These are phyloP conservation scores for Leccinum fibrillosum DNA, from an alignment of 768 basidiomycete species.

Conservation along the genomic window DNA sequence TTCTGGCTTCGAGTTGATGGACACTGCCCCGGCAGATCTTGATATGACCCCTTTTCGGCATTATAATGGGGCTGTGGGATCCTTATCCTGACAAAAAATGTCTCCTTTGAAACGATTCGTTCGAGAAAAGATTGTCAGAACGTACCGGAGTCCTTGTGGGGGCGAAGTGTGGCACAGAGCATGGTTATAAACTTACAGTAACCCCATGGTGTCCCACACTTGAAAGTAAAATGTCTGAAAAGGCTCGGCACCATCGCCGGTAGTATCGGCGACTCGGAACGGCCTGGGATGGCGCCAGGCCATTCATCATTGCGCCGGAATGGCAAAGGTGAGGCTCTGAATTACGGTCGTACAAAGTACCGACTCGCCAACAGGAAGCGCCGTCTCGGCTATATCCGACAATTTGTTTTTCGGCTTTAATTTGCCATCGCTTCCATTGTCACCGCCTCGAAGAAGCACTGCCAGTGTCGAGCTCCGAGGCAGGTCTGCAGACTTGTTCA, in stretches of 20 bases:
- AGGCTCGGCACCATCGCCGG: neutral
- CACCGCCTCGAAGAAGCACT: too few species aligned
- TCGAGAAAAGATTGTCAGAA: neutral
- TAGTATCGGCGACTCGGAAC: neutral
- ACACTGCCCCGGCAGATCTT: neutral
- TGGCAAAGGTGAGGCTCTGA: neutral
- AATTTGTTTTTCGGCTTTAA: neutral
- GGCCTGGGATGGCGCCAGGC: neutral
- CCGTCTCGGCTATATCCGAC: neutral
- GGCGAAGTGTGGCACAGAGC: neutral
- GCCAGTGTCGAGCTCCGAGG: too few species aligned
- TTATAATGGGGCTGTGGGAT: neutral
- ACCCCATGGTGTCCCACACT: neutral
- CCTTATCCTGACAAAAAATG: neutral
- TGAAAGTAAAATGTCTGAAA: neutral
- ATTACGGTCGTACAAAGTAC: neutral
- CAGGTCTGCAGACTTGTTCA: neutral
- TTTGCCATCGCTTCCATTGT: neutral
- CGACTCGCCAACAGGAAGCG: neutral
- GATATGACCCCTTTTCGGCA: neutral
- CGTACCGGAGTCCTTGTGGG: neutral
- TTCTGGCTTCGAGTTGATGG: neutral
- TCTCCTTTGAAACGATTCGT: neutral
- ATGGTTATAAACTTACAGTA: too few species aligned
- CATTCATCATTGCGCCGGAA: neutral